Base-by-base conservation (phyloP, 2,329 filamentous ascomycete species). In the Emergomyces africanus region DNA sequence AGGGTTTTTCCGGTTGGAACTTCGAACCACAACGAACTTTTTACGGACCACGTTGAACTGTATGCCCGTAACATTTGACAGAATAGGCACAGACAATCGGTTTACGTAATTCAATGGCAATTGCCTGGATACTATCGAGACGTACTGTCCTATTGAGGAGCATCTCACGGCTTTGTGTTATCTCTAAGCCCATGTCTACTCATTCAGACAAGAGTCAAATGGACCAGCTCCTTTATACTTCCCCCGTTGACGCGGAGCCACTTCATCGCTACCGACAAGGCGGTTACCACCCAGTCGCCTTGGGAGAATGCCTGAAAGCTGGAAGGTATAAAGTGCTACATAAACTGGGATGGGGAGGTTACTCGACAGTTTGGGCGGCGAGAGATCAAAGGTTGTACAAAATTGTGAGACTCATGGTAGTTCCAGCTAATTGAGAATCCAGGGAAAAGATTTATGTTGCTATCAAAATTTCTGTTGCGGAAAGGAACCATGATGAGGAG, bases 281-380 rank as follows among this genome's bases (percentile, higher is more conserved):
- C 12, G 48, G 72, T 14, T 73, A 70, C 59, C 69, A 75, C 59
- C 70, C 71, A 37, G 62, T 73, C 18, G 57, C 58, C 1, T 62
- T 75, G 0, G 71, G 68, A 18, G 66, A 71, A 57, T 57, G 20
- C 14, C 63, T 74, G 10, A 62, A 65, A 28, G 30, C 66, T 33
- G 67, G 63, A 18, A 66, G 70, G 53, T 76, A 74, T 59, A 68
- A 66, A 57, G 62, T 76, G 28, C 48, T 72, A 2, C 69, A 72
- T 60, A 76, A 75, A 62, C 54, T 75, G 48, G 72, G 71, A 23
- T 68, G 64, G 63, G 72, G 71, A 59, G 67, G 67, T 1, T 71
- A 67, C 60, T 70, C 71, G 8, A 73, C 70, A 8, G 69, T 73
- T 41, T 75, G 71, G 71, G 64, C 66, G 54, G 68, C 66, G 28